A percentile compares a stretch with the other conserved stretches of the same genome.
These are phyloP conservation scores for Chalciporus chontae DNA, from an alignment of 768 basidiomycete genomes.

Conservation along the genomic window DNA sequence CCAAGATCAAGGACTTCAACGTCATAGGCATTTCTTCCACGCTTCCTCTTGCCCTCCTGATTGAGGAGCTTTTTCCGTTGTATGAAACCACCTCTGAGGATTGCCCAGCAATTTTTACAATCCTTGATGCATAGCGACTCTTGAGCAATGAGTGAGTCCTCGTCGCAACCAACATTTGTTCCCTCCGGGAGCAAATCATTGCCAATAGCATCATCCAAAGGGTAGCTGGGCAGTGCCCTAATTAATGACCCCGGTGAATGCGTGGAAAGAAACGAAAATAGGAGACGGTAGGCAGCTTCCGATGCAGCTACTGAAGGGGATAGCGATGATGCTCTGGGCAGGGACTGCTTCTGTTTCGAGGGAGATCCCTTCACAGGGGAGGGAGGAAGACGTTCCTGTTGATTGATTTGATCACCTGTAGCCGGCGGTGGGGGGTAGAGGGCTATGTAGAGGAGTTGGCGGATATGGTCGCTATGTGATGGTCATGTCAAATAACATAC, in stretches of 20 bases:
- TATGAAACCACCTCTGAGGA: constrained; percentile 54
- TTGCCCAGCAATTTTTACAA: constrained; percentile 58
- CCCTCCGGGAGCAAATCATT: neutral
- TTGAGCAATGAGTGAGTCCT: constrained; percentile 56
- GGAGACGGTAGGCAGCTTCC: constrained; percentile 47
- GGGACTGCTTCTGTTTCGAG: constrained; percentile 42
- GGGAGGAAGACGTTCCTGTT: constrained; percentile 22
- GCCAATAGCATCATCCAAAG: constrained; percentile 16
- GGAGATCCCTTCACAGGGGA: constrained; percentile 44
- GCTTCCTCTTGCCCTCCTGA: constrained; percentile 28
- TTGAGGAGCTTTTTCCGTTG: constrained; percentile 29
- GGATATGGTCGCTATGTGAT: constrained; percentile 51
- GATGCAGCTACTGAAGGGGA: constrained; percentile 45
- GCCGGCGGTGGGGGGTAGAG: constrained; percentile 49
- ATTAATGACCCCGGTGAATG: constrained; percentile 53
- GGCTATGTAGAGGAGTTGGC: constrained; percentile 68
- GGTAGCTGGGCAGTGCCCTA: constrained; percentile 52
- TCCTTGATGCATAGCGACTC: constrained; percentile 52
- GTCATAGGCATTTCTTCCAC: constrained; percentile 27
- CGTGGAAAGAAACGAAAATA: constrained; percentile 54
- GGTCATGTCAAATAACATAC: constrained; percentile 8
- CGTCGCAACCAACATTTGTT: constrained; percentile 33
- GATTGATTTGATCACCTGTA: constrained; percentile 11
- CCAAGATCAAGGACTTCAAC: constrained; percentile 26
- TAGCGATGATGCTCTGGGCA: constrained; percentile 39